phyloP scores from a whole-genome alignment of 2,329 filamentous ascomycete genomes.

The Ustulina deusta region DNA sequence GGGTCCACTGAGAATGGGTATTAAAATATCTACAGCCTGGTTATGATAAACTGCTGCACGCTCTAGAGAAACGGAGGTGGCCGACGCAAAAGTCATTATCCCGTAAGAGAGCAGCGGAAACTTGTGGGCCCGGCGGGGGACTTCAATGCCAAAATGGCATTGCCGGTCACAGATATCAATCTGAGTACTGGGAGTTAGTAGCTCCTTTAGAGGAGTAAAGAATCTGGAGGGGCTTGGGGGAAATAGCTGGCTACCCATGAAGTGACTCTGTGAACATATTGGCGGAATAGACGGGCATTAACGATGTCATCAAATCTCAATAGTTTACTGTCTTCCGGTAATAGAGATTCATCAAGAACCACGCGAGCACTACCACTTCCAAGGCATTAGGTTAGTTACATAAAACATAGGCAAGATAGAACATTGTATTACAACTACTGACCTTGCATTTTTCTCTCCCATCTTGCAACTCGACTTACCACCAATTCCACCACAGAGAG shows the following conservation, averaged over 20 bases:
- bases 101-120: neutral
- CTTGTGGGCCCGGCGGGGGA: conserved; percentile 6
- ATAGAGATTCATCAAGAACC: neutral
- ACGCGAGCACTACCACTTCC: neutral
- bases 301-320: conserved; percentile 10
- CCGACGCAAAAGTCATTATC: conserved; percentile 14
- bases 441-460: neutral
- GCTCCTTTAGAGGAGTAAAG: too few species aligned
- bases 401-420: neutral
- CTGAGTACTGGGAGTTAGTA: too few species aligned
- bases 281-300: conserved; percentile 11
- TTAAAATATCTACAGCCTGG: conserved; percentile 17
- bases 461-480: neutral
- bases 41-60: conserved; percentile 10
- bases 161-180: conserved; percentile 1
- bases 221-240: neutral
- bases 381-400: neutral
- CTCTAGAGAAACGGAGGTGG: neutral
- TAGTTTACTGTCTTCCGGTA: neutral
- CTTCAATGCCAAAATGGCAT: conserved; percentile 13
- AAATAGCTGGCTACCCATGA: conserved; percentile 5
- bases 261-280: conserved; percentile 12
- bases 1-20: conserved; percentile 19
- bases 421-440: neutral
- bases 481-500: neutral